Conservation (phyloP, 2,329 filamentous ascomycete species). For the Pseudogymnoascus sp. region DNA sequence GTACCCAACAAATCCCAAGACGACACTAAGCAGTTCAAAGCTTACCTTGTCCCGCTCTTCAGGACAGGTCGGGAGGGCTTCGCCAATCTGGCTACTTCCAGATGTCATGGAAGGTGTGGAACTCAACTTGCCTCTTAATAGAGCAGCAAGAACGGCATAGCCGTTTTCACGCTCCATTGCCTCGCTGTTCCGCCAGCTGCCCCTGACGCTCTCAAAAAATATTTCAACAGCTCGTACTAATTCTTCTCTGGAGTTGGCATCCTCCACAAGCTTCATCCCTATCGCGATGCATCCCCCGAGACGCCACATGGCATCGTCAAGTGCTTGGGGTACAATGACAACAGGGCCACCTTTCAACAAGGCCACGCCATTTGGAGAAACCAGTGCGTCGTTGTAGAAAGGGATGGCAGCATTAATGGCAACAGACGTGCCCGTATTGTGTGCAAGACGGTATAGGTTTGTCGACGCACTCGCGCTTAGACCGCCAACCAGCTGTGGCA, state of each 20-base stretch:
- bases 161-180: slow-evolving; percentile 96
- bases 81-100: slow-evolving; percentile 27
- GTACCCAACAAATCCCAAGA: slow-evolving; percentile 85
- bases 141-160: slow-evolving; percentile 76
- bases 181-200: slow-evolving; percentile 95
- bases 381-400: slow-evolving; percentile 81
- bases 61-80: slow-evolving; percentile 34
- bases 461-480: slow-evolving; percentile 65
- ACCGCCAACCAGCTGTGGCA: slow-evolving; percentile 67
- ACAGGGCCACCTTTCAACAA: slow-evolving; percentile 77
- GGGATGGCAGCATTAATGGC: slow-evolving; percentile 85
- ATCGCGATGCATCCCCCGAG: slow-evolving; percentile 85
- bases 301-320: slow-evolving; percentile 90
- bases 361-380: slow-evolving; percentile 70
- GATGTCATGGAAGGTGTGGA: slow-evolving; percentile 34
- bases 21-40: slow-evolving; percentile 62
- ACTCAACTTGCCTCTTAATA: slow-evolving; percentile 71
- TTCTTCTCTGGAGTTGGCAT: slow-evolving; percentile 60
- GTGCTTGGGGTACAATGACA: slow-evolving; percentile 68
- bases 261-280: slow-evolving; percentile 75
- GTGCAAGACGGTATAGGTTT: slow-evolving; percentile 60
- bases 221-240: slow-evolving; percentile 73
- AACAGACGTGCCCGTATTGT: slow-evolving; percentile 67
- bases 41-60: slow-evolving; percentile 49
- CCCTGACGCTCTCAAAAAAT: slow-evolving; percentile 75